Percentiles rank a stretch among this genome's conserved stretches.
These are phyloP conservation scores for Aureobasidium zeae DNA, from an alignment of 2,329 filamentous ascomycete species.

Conservation along the genomic window DNA sequence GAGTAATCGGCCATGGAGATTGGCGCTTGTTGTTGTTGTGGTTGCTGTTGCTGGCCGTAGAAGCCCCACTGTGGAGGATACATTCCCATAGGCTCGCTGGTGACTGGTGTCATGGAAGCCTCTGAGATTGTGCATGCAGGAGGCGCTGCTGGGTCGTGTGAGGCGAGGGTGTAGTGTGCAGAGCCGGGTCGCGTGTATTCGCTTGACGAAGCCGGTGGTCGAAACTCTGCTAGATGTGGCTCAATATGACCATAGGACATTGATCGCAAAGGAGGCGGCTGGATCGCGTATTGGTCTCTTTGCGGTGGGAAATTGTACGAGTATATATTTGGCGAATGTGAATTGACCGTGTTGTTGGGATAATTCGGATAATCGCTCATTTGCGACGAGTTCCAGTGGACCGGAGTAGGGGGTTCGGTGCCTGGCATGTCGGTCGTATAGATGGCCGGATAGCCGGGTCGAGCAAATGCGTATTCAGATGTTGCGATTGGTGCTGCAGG, in stretches of 20 bases:
- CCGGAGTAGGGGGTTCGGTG: conserved; percentile 2
- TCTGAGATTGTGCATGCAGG: conserved; percentile 2
- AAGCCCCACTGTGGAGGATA: conserved; percentile 14
- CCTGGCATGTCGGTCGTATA: conserved; percentile 2
- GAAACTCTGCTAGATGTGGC: neutral
- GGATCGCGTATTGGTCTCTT: conserved; percentile 10
- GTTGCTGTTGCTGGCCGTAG: conserved; percentile 10
- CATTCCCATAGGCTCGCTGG: conserved; percentile 7
- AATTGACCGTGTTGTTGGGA: neutral
- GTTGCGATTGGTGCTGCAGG: neutral
- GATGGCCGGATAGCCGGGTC: conserved; percentile 5
- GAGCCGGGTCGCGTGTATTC: conserved; percentile 12
- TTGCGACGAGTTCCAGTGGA: conserved; percentile 9
- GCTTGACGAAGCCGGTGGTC: neutral
- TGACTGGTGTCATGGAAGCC: conserved; percentile 4
- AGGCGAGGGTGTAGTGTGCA: conserved; percentile 4
- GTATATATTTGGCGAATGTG: conserved; percentile 6
- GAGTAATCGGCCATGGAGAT: conserved; percentile 11
- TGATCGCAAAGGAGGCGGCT: conserved; percentile 17
- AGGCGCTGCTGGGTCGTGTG: conserved; percentile 5
- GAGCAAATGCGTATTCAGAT: conserved; percentile 10
- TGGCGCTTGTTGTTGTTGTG: conserved; percentile 6
- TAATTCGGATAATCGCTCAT: conserved; percentile 16
- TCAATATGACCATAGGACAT: conserved; percentile 20
- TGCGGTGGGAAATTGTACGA: conserved; percentile 1